Percentiles rank a stretch among this genome's conserved stretches.
These are phyloP conservation scores for Camelina laxa DNA, from an alignment of 345 rosid species.

Conservation along the genomic window DNA sequence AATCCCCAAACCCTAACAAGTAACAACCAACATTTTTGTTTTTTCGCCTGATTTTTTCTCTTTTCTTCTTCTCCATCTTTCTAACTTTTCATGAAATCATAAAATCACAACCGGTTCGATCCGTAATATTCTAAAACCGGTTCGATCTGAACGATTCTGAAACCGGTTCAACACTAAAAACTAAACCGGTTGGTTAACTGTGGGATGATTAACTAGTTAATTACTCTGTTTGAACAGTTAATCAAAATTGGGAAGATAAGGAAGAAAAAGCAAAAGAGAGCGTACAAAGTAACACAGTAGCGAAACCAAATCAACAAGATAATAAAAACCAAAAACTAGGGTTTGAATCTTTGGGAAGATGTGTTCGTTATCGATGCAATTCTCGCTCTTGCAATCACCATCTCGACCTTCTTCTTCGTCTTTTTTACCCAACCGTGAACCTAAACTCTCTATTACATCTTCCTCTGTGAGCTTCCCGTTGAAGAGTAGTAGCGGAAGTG, in stretches of 20 bases:
- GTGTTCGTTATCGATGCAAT: conserved; percentile 61
- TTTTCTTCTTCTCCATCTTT: no score
- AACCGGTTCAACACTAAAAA: no score
- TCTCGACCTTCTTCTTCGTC: conserved; percentile 48
- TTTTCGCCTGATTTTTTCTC: no score
- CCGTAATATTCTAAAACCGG: no score
- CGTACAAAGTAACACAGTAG: not conserved
- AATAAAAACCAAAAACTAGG: not conserved
- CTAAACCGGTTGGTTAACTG: not conserved
- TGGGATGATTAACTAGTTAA: no score
- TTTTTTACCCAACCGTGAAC: conserved; percentile 30
- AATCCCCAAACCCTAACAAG: no score
- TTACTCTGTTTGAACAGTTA: not conserved
- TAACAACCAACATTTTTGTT: no score
- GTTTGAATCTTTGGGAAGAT: conserved; percentile 34
- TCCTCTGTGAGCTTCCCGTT: conserved; percentile 51
- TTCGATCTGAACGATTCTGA: no score
- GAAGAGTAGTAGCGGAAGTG: conserved; percentile 15
- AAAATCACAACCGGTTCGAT: no score
- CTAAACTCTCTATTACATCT: conserved; percentile 44
- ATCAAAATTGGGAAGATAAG: not conserved
- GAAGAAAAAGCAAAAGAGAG: not conserved
- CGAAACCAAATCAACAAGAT: not conserved
- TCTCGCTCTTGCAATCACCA: conserved; percentile 47
- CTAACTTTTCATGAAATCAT: no score